Percentiles rank a stretch among this genome's conserved stretches.
Evolutionary conservation across 1,139 yeast genomes (phyloP).

Genomic region (Geotrichum australiense): DNA sequence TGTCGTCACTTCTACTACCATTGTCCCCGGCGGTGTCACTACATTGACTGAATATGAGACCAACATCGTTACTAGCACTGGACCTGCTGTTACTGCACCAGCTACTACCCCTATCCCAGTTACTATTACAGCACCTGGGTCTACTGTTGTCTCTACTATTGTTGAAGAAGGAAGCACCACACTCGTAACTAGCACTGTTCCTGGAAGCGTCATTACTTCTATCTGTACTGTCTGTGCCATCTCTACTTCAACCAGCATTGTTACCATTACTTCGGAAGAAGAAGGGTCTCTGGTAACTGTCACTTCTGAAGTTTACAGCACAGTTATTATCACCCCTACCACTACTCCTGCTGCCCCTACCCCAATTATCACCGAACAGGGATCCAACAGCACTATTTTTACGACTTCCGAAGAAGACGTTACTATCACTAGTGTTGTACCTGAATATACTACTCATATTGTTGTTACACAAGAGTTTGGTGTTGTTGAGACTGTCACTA

Average conservation of each 20-base stretch:
- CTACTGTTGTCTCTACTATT: constrained; percentile 3
- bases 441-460: constrained; percentile 4
- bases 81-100: constrained; percentile 3
- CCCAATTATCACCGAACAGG: background rate
- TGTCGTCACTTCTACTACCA: constrained; percentile 5
- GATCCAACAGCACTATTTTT: background rate
- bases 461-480: constrained; percentile 4
- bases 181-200: constrained; percentile 1
- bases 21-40: background rate
- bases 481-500: constrained; percentile 7
- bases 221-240: background rate
- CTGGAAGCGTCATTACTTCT: constrained; percentile 2
- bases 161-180: constrained; percentile 9
- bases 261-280: constrained; percentile 8
- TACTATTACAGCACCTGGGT: constrained; percentile 2
- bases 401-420: constrained; percentile 3
- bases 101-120: constrained; percentile 3
- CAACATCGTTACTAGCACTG: background rate
- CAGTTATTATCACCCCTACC: constrained; percentile 5
- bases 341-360: constrained; percentile 6
- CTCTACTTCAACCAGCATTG: background rate
- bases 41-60: constrained; percentile 1
- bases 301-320: constrained; percentile 2
- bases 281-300: constrained; percentile 7
- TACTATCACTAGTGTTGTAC: background rate